These are phyloP conservation scores for Articulospora tetracladia DNA, from an alignment of 495 filamentous ascomycete species.

Conservation along the genomic window DNA sequence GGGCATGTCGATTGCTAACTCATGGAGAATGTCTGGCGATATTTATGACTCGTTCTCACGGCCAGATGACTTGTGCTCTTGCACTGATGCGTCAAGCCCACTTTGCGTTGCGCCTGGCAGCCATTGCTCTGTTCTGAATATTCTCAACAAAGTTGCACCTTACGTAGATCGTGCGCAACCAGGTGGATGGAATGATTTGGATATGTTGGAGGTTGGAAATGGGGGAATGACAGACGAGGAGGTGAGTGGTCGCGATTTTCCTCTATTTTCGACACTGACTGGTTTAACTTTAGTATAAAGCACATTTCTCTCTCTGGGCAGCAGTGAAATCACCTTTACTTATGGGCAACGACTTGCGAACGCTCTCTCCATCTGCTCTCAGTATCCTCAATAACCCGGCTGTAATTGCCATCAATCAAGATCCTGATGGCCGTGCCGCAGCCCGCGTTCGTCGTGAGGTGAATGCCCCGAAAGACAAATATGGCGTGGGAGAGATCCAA, in stretches of 20 bases:
- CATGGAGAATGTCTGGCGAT: constrained; percentile 51
- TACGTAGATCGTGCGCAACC: constrained; percentile 32
- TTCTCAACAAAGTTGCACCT: constrained; percentile 42
- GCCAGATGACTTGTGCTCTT: constrained; percentile 31
- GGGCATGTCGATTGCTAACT: constrained; percentile 49
- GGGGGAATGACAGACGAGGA: constrained; percentile 27
- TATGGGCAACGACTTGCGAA: constrained; percentile 42
- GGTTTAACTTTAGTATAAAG: constrained; percentile 28
- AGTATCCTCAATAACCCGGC: constrained; percentile 36
- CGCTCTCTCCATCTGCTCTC: constrained; percentile 18
- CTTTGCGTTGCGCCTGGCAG: constrained; percentile 44
- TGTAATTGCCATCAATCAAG: constrained; percentile 42
- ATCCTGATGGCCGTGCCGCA: constrained; percentile 25
- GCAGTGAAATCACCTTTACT: constrained; percentile 45
- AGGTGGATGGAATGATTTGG: constrained; percentile 41
- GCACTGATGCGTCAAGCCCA: constrained; percentile 26
- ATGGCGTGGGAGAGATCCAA: constrained; percentile 41
- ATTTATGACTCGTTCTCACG: constrained; percentile 31
- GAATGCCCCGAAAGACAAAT: constrained; percentile 21
- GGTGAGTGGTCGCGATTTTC: background rate
- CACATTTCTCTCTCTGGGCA: constrained; percentile 50
- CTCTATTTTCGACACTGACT: background rate
- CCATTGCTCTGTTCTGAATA: constrained; percentile 47
- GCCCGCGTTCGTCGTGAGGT: constrained; percentile 12
- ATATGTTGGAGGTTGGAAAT: constrained; percentile 46